Evolutionary conservation across 345 rosid species (phyloP), one percentile per base, ranked within the genome.

Genomic region (Passiflora organensis): DNA sequence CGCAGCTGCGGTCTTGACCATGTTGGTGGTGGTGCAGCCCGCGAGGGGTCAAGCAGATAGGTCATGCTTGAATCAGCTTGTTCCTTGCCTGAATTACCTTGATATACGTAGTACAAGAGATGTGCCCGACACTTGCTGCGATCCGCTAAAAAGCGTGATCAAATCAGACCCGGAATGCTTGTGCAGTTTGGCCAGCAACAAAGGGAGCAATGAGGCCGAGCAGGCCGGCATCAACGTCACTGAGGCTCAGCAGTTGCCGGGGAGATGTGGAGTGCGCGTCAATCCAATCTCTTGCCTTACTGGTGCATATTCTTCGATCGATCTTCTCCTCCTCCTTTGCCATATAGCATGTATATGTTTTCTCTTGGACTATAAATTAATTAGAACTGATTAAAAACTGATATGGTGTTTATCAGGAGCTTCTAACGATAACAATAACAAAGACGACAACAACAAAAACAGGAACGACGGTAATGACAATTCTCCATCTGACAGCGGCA

Each of bases 231-330:
- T 81, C 44, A 72, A 87, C 50, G 60, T 79, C 4, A 68, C 51
- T 20, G 73, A 76, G 68, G 93, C 96, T 49, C 87, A 87, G 48
- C 69, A 80, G 55, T 45, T 87, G 62, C 96, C 87, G 9, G 86
- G 76, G 16, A 68, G 82, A 48, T 85, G 93, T 58, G 96, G 93
- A 2, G 76, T 72, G 36, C 86, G 64, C 41, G 76, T 87, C 48
- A 87, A 82, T 41, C 96, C 89, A 4, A 45, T 87, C 9, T 62
- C 57, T 23, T 87, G 93, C 77, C 62, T 82, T 43, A 2, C 54
- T 32, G 63, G 44, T 58, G 4, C 0, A 11, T 1, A 17, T 51
- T 15, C 49, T 45, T 16, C 34, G 0, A n/a, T n/a, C n/a, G n/a
- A n/a, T n/a, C 5, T n/a, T 24, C 22, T 13, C 1, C 8, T 28